Evolutionary conservation across 2,329 filamentous ascomycete species (phyloP).

Genomic region (Pseudopithomyces maydicus): DNA sequence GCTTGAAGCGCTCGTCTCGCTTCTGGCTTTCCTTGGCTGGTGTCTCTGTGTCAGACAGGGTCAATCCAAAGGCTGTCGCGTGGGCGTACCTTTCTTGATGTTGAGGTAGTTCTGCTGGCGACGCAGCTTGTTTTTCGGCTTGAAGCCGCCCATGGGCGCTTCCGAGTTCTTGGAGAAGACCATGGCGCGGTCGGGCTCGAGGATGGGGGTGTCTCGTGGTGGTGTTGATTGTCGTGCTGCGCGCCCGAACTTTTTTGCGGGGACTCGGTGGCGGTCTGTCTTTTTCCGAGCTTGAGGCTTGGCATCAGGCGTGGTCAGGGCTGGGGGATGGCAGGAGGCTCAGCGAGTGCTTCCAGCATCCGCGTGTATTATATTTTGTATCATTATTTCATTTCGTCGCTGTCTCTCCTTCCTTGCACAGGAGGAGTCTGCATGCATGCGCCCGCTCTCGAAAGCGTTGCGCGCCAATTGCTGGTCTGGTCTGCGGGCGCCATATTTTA

Average conservation of each 20-base stretch:
- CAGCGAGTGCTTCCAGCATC: conserved; percentile 7
- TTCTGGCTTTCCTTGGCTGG: conserved; percentile 68
- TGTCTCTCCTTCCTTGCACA: conserved; percentile 25
- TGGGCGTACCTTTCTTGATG: conserved; percentile 65
- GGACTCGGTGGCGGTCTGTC: conserved; percentile 9
- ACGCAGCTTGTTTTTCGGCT: conserved; percentile 76
- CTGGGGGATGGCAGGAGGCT: too few species aligned
- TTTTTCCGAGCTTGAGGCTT: conserved; percentile 23
- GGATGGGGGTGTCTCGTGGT: background rate
- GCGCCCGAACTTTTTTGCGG: conserved; percentile 19
- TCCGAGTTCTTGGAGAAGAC: conserved; percentile 54
- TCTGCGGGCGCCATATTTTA: conserved; percentile 32
- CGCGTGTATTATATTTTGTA: conserved; percentile 25
- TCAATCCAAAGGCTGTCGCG: too few species aligned
- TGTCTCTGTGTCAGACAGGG: too few species aligned
- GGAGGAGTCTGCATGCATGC: conserved; percentile 44
- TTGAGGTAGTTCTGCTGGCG: conserved; percentile 79
- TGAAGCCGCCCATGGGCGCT: conserved; percentile 55
- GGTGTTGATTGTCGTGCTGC: background rate
- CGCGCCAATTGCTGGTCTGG: conserved; percentile 40
- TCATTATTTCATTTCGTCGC: conserved; percentile 18
- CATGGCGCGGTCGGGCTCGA: conserved; percentile 44
- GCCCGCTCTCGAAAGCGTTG: conserved; percentile 45
- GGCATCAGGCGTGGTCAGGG: background rate
- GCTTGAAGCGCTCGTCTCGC: conserved; percentile 75